A percentile compares a stretch with the other conserved stretches of the same genome.
Evolutionary conservation across 176 grass and related monocot genomes (phyloP).

Genomic region (Aegilops bicornis): DNA sequence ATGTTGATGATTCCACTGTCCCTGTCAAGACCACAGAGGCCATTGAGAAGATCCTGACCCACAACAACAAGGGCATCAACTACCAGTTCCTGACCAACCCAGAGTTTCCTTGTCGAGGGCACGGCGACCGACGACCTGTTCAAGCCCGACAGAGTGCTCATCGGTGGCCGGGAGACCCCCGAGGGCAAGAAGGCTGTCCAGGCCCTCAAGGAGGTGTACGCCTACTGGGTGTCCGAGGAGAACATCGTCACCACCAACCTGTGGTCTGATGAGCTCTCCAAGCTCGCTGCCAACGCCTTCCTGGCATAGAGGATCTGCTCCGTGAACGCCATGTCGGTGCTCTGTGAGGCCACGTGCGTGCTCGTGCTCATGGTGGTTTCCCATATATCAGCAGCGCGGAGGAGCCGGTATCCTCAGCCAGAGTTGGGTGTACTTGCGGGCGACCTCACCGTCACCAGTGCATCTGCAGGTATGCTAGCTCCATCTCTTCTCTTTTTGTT

Average conservation of each 20-base stretch:
- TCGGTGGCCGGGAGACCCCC: slow-evolving; percentile 82
- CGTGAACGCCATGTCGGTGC: slow-evolving; percentile 81
- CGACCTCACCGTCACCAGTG: too few relatives aligned
- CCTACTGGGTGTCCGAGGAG: slow-evolving; percentile 90
- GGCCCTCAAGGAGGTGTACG: slow-evolving; percentile 79
- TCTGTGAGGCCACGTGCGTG: slow-evolving; percentile 65
- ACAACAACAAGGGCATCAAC: too few relatives aligned
- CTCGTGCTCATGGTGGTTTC: too few relatives aligned
- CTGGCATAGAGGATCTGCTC: slow-evolving; percentile 92
- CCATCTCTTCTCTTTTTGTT: too few relatives aligned
- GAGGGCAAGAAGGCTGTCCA: slow-evolving; percentile 66
- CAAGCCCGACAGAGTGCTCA: slow-evolving; percentile 81
- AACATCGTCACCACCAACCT: slow-evolving; percentile 88
- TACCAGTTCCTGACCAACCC: too few relatives aligned
- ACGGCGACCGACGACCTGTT: slow-evolving; percentile 76
- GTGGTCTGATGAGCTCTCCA: slow-evolving; percentile 84
- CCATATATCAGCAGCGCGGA: too few relatives aligned
- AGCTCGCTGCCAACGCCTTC: slow-evolving; percentile 84
- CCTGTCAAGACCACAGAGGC: too few relatives aligned
- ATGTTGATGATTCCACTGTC: too few relatives aligned
- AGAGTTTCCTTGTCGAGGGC: slow-evolving; percentile 69
- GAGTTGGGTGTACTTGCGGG: too few relatives aligned
- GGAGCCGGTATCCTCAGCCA: too few relatives aligned
- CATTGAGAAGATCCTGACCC: too few relatives aligned
- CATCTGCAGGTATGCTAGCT: too few relatives aligned